phyloP scores from a whole-genome alignment of 495 filamentous ascomycete species.

The Neohortaea acidophila region DNA sequence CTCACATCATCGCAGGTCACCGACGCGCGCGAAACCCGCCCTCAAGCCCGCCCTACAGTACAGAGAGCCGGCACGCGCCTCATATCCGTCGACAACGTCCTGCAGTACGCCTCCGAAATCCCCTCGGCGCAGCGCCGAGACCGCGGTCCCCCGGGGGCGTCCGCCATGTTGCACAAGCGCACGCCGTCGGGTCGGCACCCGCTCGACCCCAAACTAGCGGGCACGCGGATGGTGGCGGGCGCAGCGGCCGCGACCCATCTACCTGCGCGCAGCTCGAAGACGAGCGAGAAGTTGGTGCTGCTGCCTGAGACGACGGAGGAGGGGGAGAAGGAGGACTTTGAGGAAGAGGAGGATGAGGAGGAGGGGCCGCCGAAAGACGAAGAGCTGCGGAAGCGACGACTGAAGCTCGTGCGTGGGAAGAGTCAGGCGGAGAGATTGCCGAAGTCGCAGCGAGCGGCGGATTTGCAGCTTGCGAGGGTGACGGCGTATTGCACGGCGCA shows the following conservation, averaged over 20 bases:
- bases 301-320: conserved; percentile 58
- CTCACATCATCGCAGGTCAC: conserved; percentile 36
- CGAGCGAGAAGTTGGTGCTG: conserved; percentile 90
- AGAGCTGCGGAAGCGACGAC: conserved; percentile 51
- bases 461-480: conserved; percentile 70
- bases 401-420: conserved; percentile 34
- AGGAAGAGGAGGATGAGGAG: conserved; percentile 38
- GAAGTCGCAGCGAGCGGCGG: conserved; percentile 56
- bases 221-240: conserved; percentile 2
- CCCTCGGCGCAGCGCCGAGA: conserved; percentile 83
- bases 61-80: conserved; percentile 43
- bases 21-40: conserved; percentile 41
- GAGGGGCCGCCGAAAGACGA: conserved; percentile 62
- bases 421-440: conserved; percentile 90
- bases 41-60: conserved; percentile 23
- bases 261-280: conserved; percentile 74
- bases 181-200: conserved; percentile 33
- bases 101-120: conserved; percentile 87
- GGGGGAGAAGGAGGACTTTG: conserved; percentile 17
- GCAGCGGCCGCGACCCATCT: conserved; percentile 36
- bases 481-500: conserved; percentile 96
- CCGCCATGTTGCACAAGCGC: conserved; percentile 20
- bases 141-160: conserved; percentile 25
- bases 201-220: conserved; percentile 27
- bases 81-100: conserved; percentile 89